phyloP scores from a whole-genome alignment of 2,329 filamentous ascomycete genomes.

The Hymenoscyphus repandus region DNA sequence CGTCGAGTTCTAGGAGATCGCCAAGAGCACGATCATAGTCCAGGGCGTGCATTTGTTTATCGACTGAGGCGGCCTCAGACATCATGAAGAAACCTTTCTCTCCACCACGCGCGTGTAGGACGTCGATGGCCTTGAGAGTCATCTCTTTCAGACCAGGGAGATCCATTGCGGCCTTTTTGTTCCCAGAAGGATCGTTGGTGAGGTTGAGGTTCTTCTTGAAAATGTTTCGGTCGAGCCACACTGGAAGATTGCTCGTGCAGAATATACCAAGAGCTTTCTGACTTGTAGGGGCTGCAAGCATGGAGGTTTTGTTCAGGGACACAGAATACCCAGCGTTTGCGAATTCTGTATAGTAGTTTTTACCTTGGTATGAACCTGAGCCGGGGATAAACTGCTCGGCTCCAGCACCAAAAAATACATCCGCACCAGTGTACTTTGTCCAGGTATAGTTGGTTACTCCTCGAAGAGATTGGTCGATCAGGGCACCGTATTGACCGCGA shows the following conservation, averaged over 20 bases:
- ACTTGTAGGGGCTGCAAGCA: slow-evolving; percentile 51
- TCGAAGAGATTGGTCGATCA: slow-evolving; percentile 72
- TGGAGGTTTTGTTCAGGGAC: slow-evolving; percentile 67
- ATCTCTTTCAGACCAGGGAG: slow-evolving; percentile 83
- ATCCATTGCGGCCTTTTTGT: slow-evolving; percentile 59
- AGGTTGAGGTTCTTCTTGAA: slow-evolving; percentile 66
- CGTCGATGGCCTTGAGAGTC: slow-evolving; percentile 80
- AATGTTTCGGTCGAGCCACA: slow-evolving; percentile 82
- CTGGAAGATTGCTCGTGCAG: slow-evolving; percentile 67
- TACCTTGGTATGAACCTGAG: slow-evolving; percentile 58
- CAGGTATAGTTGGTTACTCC: slow-evolving; percentile 77
- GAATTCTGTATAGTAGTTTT: slow-evolving; percentile 76
- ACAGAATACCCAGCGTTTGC: slow-evolving; percentile 66
- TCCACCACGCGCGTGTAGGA: slow-evolving; percentile 61
- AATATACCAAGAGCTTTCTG: slow-evolving; percentile 73
- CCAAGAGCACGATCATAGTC: slow-evolving; percentile 84
- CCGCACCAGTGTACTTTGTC: slow-evolving; percentile 68
- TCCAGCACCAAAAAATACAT: slow-evolving; percentile 78
- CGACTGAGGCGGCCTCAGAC: slow-evolving; percentile 79
- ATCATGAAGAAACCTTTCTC: slow-evolving; percentile 81
- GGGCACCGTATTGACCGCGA: slow-evolving; percentile 62
- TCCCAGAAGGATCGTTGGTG: slow-evolving; percentile 65
- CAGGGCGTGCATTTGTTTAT: slow-evolving; percentile 84
- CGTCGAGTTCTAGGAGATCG: slow-evolving; percentile 79
- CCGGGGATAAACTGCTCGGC: slow-evolving; percentile 74